phyloP scores from a whole-genome alignment of 1,139 yeast species.

The Lodderomyces parapsilosis region DNA sequence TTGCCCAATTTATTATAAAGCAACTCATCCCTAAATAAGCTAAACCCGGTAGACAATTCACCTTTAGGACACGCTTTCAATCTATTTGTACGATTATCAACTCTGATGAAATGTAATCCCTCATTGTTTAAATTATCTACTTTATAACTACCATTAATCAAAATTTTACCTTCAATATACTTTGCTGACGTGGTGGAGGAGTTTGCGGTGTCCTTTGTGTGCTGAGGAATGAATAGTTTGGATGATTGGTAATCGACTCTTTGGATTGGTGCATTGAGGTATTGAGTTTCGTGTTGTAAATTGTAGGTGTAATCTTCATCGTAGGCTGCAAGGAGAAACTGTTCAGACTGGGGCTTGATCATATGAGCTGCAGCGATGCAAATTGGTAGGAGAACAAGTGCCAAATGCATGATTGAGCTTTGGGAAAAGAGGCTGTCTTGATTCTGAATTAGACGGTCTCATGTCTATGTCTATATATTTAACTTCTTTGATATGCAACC shows the following conservation, averaged over 20 bases:
- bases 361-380: neutral
- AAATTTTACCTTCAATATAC: conserved; percentile 8
- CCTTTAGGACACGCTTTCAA: conserved; percentile 12
- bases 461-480: neutral
- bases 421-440: neutral
- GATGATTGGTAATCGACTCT: conserved; percentile 4
- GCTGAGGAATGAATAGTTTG: conserved; percentile 5
- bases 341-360: conserved; percentile 8
- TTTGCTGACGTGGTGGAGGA: neutral
- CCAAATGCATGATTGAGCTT: neutral
- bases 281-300: neutral
- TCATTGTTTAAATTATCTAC: conserved; percentile 1
- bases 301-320: conserved; percentile 6
- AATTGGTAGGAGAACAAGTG: neutral
- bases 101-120: conserved; percentile 8
- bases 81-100: conserved; percentile 8
- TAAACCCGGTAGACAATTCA: conserved; percentile 7
- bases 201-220: neutral
- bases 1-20: conserved; percentile 1
- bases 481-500: no score
- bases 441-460: neutral
- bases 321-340: conserved; percentile 9
- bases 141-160: conserved; percentile 7
- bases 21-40: conserved; percentile 5
- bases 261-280: conserved; percentile 5